Conservation (phyloP, 345 rosid species). For the Punica granatum region DNA sequence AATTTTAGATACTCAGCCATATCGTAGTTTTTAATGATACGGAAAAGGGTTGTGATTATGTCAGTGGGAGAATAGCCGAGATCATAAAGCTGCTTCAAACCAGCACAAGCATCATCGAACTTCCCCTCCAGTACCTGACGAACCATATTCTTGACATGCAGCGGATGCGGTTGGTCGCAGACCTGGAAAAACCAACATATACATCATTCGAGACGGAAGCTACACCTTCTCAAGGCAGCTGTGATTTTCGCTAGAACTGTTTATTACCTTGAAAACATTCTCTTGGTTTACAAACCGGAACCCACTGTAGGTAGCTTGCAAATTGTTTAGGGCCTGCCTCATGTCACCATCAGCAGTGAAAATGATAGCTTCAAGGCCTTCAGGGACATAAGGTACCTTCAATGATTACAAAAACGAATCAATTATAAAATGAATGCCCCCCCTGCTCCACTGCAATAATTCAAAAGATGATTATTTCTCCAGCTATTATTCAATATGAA, state of each 20-base stretch:
- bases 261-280: constrained; percentile 87
- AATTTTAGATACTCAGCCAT: constrained; percentile 91
- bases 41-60: constrained; percentile 89
- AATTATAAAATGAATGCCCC: constrained; percentile 3
- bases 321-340: constrained; percentile 96
- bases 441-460: neutral
- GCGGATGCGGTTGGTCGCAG: constrained; percentile 96
- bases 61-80: constrained; percentile 96
- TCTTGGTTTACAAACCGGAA: constrained; percentile 90
- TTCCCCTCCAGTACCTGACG: constrained; percentile 76
- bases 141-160: constrained; percentile 88
- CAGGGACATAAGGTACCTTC: constrained; percentile 89
- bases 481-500: neutral
- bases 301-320: constrained; percentile 93
- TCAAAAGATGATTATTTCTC: neutral
- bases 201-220: neutral
- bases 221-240: neutral
- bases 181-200: constrained; percentile 40
- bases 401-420: constrained; percentile 13
- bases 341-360: constrained; percentile 99
- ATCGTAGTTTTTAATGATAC: constrained; percentile 80
- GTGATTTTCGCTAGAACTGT: constrained; percentile 3
- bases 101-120: constrained; percentile 81
- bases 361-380: constrained; percentile 95
- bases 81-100: constrained; percentile 82